Percentiles rank a stretch among this genome's conserved stretches.
phyloP scores from a whole-genome alignment of 2,329 filamentous ascomycete species.

The Sclerotinia glacialis region DNA sequence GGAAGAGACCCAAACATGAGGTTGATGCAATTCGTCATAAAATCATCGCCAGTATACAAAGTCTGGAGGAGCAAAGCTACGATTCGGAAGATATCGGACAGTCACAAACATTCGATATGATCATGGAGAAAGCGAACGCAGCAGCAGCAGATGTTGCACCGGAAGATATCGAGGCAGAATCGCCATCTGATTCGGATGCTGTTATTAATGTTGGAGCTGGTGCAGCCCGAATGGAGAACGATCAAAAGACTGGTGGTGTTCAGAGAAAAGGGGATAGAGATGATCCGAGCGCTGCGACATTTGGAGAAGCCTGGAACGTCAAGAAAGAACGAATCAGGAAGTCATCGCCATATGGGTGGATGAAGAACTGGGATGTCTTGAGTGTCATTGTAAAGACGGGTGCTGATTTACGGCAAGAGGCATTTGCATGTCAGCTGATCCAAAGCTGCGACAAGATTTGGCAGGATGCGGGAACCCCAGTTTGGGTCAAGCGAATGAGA shows the following conservation, averaged over 20 bases:
- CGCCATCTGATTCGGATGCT: constrained; percentile 44
- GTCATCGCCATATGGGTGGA: constrained; percentile 81
- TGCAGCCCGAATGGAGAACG: constrained; percentile 83
- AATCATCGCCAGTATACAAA: constrained; percentile 90
- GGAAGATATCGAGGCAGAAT: constrained; percentile 56
- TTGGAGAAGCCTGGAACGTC: constrained; percentile 80
- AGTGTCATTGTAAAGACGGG: constrained; percentile 88
- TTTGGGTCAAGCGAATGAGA: constrained; percentile 89
- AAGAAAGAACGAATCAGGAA: constrained; percentile 83
- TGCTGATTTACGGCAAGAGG: constrained; percentile 77
- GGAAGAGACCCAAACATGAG: constrained; percentile 75
- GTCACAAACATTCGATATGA: constrained; percentile 74
- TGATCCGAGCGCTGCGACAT: constrained; percentile 80
- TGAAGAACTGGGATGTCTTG: constrained; percentile 85
- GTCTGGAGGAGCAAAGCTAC: constrained; percentile 80
- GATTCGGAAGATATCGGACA: constrained; percentile 65
- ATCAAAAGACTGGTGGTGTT: constrained; percentile 80
- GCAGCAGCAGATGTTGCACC: constrained; percentile 46
- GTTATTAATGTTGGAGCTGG: constrained; percentile 64
- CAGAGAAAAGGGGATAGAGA: constrained; percentile 78
- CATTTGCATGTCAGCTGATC: constrained; percentile 83
- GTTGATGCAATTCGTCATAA: constrained; percentile 81
- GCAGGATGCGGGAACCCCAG: constrained; percentile 68
- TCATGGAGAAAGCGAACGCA: constrained; percentile 70
- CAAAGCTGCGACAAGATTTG: constrained; percentile 79